These are phyloP conservation scores for Chrysanthemum lavandulifolium DNA, from an alignment of 129 eudicot genomes.

Conservation along the genomic window DNA sequence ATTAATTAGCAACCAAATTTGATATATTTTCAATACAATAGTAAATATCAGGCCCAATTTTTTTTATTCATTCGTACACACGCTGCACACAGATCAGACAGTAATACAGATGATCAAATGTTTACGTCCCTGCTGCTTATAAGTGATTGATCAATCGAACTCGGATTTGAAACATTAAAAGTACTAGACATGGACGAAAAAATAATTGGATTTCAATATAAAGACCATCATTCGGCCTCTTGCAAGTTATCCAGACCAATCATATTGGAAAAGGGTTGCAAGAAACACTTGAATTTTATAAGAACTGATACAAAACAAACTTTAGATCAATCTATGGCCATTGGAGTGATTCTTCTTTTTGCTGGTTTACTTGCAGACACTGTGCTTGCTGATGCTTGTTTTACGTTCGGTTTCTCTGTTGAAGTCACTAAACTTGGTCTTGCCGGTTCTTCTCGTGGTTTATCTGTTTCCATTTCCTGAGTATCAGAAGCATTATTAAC, in stretches of 20 bases:
- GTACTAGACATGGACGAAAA: background rate
- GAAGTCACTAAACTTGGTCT: conserved; percentile 12
- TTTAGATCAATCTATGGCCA: conserved; percentile 63
- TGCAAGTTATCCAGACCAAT: conserved; percentile 9
- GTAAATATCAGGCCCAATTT: too few relatives aligned
- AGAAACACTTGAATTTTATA: background rate
- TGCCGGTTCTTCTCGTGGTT: conserved; percentile 20
- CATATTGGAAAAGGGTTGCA: background rate
- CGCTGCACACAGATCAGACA: too few relatives aligned
- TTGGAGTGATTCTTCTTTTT: conserved; percentile 86
- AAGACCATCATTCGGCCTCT: background rate
- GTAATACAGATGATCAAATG: too few relatives aligned
- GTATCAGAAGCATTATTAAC: conserved; percentile 19
- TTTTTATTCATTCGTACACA: too few relatives aligned
- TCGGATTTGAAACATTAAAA: background rate
- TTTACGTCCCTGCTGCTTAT: too few relatives aligned
- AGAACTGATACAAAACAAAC: background rate
- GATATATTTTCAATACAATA: too few relatives aligned
- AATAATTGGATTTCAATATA: background rate
- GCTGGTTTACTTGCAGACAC: conserved; percentile 56
- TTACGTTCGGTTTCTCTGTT: conserved; percentile 32
- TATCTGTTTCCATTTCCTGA: conserved; percentile 36
- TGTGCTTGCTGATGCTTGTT: conserved; percentile 36
- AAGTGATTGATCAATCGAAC: background rate
- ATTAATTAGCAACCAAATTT: too few relatives aligned